Percentiles rank a stretch among this genome's conserved stretches.
Conservation (phyloP, 768 basidiomycete species). For the Hemileccinum rubropunctum region DNA sequence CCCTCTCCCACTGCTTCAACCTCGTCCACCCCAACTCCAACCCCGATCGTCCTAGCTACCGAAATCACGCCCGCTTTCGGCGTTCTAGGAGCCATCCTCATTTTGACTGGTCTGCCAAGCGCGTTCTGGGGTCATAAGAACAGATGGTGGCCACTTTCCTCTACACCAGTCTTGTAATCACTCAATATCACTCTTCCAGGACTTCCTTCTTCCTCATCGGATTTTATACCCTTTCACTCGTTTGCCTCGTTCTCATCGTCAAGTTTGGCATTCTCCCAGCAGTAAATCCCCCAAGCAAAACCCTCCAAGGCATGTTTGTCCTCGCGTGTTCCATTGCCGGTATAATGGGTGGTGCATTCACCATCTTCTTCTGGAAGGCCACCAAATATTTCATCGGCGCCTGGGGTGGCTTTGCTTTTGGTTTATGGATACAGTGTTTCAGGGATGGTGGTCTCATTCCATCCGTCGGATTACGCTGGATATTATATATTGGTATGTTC, state of each 20-base stretch:
- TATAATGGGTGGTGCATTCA: slow-evolving; percentile 76
- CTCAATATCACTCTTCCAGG: slow-evolving; percentile 43
- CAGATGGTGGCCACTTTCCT: slow-evolving; percentile 62
- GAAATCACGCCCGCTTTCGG: slow-evolving; percentile 85
- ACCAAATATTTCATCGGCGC: slow-evolving; percentile 73
- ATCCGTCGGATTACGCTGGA: slow-evolving; percentile 80
- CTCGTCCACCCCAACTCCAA: slow-evolving; percentile 34
- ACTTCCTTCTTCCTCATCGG: slow-evolving; percentile 92
- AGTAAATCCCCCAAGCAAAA: slow-evolving; percentile 73
- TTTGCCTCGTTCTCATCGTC: slow-evolving; percentile 84
- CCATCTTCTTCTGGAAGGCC: slow-evolving; percentile 92
- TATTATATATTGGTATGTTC: slow-evolving; percentile 74
- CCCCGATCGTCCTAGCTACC: slow-evolving; percentile 49
- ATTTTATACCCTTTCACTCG: slow-evolving; percentile 84
- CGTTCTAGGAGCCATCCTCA: slow-evolving; percentile 83
- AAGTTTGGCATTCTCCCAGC: slow-evolving; percentile 85
- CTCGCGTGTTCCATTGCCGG: slow-evolving; percentile 79
- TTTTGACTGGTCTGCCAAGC: slow-evolving; percentile 85
- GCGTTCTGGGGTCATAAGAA: slow-evolving; percentile 95
- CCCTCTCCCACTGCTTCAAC: slow-evolving; percentile 49
- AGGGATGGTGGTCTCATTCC: slow-evolving; percentile 77
- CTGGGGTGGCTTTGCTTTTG: slow-evolving; percentile 75
- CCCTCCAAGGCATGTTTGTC: slow-evolving; percentile 87
- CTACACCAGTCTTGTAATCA: not conserved
- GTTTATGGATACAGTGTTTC: slow-evolving; percentile 85